Evolutionary conservation across 495 filamentous ascomycete species (phyloP).

Genomic region (Neurospora pannonica): DNA sequence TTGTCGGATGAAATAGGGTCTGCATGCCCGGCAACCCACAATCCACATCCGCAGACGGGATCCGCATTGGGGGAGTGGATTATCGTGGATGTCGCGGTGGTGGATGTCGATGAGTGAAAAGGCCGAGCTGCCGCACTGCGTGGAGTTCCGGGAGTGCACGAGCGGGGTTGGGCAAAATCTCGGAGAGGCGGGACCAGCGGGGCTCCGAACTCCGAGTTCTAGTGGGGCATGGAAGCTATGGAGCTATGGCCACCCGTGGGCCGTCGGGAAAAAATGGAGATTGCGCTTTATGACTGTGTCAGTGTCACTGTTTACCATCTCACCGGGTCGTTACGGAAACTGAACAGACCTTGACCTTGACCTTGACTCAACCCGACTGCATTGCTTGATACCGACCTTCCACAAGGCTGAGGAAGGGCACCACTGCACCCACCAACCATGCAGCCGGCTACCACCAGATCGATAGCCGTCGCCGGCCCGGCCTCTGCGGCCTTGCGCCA

Average conservation of each 20-base stretch:
- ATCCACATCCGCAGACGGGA: background rate
- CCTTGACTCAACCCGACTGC: background rate
- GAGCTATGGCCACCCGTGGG: background rate
- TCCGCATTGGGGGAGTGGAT: background rate
- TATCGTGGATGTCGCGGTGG: background rate
- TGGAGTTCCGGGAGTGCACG: background rate
- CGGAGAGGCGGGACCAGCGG: background rate
- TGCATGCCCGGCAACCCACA: background rate
- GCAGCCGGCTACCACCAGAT: background rate
- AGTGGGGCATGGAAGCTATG: background rate
- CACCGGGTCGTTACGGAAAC: background rate
- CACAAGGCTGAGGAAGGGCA: background rate
- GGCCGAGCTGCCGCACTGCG: background rate
- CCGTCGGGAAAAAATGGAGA: background rate
- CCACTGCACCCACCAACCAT: background rate
- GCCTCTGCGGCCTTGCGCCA: background rate
- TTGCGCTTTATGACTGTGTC: background rate
- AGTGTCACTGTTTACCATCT: background rate
- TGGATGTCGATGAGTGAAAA: background rate
- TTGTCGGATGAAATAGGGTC: background rate
- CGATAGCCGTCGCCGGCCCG: background rate
- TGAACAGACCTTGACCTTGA: background rate
- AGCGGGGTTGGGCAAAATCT: background rate
- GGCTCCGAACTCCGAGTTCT: background rate
- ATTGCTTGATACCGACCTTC: background rate